These are phyloP conservation scores for Xanthoconium separans DNA, from an alignment of 1,284 basidiomycete genomes.

Conservation along the genomic window DNA sequence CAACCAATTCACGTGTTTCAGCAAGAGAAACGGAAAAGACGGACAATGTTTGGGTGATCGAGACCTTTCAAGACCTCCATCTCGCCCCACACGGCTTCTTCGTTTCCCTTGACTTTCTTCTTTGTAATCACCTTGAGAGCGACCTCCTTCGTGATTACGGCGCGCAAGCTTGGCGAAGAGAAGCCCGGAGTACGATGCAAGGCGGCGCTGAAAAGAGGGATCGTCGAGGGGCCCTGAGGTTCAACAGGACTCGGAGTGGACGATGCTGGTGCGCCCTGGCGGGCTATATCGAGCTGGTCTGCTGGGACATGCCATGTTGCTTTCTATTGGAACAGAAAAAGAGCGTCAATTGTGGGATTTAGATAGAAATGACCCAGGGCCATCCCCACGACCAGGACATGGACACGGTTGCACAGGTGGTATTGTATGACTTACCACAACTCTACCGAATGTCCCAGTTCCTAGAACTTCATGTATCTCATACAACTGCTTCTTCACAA, in stretches of 20 bases:
- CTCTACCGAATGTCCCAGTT: slow-evolving; percentile 83
- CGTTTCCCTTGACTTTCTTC: slow-evolving; percentile 89
- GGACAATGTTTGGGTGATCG: slow-evolving; percentile 86
- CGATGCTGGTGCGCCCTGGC: slow-evolving; percentile 51
- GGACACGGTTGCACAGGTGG: neutral
- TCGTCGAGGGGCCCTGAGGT: slow-evolving; percentile 23
- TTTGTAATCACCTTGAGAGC: slow-evolving; percentile 89
- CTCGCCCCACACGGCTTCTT: slow-evolving; percentile 83
- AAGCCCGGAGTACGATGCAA: slow-evolving; percentile 26
- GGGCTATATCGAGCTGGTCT: slow-evolving; percentile 54
- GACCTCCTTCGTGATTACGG: slow-evolving; percentile 62
- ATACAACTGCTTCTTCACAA: slow-evolving; percentile 81
- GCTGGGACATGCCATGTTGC: slow-evolving; percentile 73
- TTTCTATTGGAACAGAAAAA: slow-evolving; percentile 37
- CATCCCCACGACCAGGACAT: slow-evolving; percentile 1
- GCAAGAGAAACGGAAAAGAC: slow-evolving; percentile 28
- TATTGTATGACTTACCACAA: slow-evolving; percentile 57
- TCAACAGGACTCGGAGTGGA: slow-evolving; percentile 16
- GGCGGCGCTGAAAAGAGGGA: slow-evolving; percentile 23
- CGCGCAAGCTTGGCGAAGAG: slow-evolving; percentile 21
- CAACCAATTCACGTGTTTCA: neutral
- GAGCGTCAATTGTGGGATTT: neutral
- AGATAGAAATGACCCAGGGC: neutral
- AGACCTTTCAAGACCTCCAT: slow-evolving; percentile 87
- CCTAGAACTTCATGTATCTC: slow-evolving; percentile 74